These are phyloP conservation scores for Chrysosphaeria jannelii DNA, from an alignment of 2,329 filamentous ascomycete species.

Conservation along the genomic window DNA sequence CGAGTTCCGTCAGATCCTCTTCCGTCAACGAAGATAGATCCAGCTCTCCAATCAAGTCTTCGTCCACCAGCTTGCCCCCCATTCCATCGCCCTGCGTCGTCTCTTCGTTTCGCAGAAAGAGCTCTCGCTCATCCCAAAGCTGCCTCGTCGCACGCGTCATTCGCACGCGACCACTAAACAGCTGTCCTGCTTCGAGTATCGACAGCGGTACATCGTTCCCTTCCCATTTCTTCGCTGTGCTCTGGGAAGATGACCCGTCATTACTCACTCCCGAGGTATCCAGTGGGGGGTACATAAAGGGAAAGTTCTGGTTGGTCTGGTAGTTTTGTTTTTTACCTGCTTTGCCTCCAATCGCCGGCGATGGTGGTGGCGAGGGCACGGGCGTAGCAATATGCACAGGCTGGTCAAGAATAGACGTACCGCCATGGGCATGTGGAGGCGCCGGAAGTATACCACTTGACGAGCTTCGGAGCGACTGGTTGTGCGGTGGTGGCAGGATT, in stretches of 20 bases:
- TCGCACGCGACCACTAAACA: constrained; percentile 70
- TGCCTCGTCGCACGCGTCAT: constrained; percentile 81
- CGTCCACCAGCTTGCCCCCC: constrained; percentile 40
- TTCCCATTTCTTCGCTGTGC: constrained; percentile 61
- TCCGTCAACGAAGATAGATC: constrained; percentile 10
- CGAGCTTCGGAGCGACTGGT: constrained; percentile 33
- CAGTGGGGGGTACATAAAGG: constrained; percentile 84
- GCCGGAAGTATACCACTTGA: constrained; percentile 29
- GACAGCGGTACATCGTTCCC: constrained; percentile 84
- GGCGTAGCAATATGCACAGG: constrained; percentile 97
- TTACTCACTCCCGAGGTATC: constrained; percentile 75
- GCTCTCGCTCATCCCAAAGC: constrained; percentile 78
- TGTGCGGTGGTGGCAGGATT: constrained; percentile 58
- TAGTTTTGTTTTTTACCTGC: constrained; percentile 97
- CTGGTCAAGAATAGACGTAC: constrained; percentile 68
- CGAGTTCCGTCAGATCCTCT: constrained; percentile 16
- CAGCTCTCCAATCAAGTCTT: constrained; percentile 13
- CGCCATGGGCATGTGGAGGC: constrained; percentile 22
- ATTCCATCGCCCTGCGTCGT: too few species aligned
- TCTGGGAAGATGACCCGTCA: constrained; percentile 54
- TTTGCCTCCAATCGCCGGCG: constrained; percentile 62
- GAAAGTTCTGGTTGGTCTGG: constrained; percentile 95
- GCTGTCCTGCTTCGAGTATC: constrained; percentile 75
- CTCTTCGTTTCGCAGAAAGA: constrained; percentile 71
- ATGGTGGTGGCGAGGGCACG: constrained; percentile 80